Evolutionary conservation across 371 early-diverging fungal species (phyloP).

Genomic region (Circinella umbellata): DNA sequence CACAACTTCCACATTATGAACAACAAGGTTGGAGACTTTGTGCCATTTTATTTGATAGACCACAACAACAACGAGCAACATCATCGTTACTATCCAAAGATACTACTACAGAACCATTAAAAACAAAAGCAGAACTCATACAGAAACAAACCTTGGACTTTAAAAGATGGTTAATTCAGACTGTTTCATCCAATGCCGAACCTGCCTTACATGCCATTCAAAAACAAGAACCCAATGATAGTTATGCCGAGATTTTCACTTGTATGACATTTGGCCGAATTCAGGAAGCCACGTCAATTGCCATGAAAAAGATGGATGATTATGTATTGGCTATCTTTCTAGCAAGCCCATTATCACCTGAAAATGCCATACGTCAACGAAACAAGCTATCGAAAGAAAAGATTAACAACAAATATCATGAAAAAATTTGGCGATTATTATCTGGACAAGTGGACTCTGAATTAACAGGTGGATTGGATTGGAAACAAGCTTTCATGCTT

Average conservation of each 20-base stretch:
- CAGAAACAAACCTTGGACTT: neutral
- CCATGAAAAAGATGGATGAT: neutral
- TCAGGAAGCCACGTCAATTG: neutral
- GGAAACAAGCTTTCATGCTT: constrained; percentile 2
- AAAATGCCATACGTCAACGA: neutral
- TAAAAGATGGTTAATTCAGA: neutral
- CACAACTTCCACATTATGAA: neutral
- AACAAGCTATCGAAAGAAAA: neutral
- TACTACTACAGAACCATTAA: too few species aligned
- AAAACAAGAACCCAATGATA: neutral
- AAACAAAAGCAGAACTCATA: too few species aligned
- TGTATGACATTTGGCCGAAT: neutral
- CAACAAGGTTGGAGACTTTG: constrained; percentile 4
- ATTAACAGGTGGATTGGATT: neutral
- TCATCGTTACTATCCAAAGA: too few species aligned
- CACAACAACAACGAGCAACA: neutral
- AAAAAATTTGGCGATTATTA: neutral
- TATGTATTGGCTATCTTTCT: neutral
- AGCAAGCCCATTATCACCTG: neutral
- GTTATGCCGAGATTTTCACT: neutral
- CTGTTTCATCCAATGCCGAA: neutral
- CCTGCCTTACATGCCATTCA: neutral
- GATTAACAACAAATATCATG: neutral
- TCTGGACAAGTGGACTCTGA: neutral
- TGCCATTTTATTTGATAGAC: neutral